Base-by-base conservation (phyloP, 2,329 filamentous ascomycete species). In the Fusarium phyllophilum region DNA sequence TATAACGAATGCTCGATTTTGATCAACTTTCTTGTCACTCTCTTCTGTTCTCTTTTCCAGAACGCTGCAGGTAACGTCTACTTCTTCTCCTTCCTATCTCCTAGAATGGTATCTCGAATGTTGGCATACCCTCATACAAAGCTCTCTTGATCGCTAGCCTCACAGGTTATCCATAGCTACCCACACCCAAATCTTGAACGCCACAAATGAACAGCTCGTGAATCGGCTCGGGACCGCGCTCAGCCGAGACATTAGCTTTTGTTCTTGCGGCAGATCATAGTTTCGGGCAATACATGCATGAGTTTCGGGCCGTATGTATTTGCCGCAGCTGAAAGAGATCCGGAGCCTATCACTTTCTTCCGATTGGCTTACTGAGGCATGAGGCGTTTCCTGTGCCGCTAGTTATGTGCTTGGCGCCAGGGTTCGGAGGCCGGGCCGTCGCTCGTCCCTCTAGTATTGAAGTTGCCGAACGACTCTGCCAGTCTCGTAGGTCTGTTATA, bases 61-160 rank as follows among this genome's bases (percentile, higher is more conserved):
- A 41, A n/a, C 10, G 17, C 14, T 6, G 9, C 13, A 48, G 26
- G 8, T 12, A 4, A 31, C 6, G 14, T 5, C 4, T 17, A 31
- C 20, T 12, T n/a, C 20, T 10, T 8, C 13, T n/a, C 14, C 20
- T 4, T 22, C 24, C 5, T 20, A 46, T 29, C 10, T 48, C 6
- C 22, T 0, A 17, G 15, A n/a, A 33, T n/a, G 5, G 20, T 7
- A 22, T 29, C 3, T 33, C 22, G 11, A 17, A 5, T 33, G 9
- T 4, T 20, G 12, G 1, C 4, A 24, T 24, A 5, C 11, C 11
- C 12, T 14, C 22, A 24, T 0, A 4, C 2, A 33, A 51, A 14
- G 3, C 3, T 34, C 8, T 20, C 17, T 24, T 20, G 15, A 18
- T 34, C 12, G 6, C 8, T 4, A 34, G 8, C 10, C 14, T 31